A percentile compares a stretch with the other conserved stretches of the same genome.
These are phyloP conservation scores for Xylariaceae sp. DNA, from an alignment of 2,329 filamentous ascomycete species.

Conservation along the genomic window DNA sequence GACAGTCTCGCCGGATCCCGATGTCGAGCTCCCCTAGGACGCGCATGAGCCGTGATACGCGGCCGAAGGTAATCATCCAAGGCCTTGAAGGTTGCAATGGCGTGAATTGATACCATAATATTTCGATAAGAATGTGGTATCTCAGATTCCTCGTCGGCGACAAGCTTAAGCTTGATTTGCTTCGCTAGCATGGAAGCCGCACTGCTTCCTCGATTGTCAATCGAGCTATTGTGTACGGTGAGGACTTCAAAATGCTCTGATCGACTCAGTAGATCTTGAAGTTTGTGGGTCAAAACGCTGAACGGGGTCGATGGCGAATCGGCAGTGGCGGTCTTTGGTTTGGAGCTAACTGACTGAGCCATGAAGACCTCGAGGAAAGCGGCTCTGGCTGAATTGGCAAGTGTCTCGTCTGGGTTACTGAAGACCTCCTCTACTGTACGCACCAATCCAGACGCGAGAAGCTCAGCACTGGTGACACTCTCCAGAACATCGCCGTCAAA, in stretches of 20 bases:
- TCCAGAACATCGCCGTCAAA: slow-evolving; percentile 88
- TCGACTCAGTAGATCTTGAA: slow-evolving; percentile 92
- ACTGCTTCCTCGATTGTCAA: slow-evolving; percentile 86
- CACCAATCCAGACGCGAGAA: slow-evolving; percentile 88
- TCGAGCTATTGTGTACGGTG: slow-evolving; percentile 88
- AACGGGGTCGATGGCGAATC: slow-evolving; percentile 79
- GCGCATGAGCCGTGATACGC: slow-evolving; percentile 77
- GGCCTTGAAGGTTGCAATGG: slow-evolving; percentile 96
- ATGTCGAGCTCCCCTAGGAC: slow-evolving; percentile 62
- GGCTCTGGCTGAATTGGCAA: slow-evolving; percentile 68
- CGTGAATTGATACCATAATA: slow-evolving; percentile 98
- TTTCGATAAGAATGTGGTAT: slow-evolving; percentile 86
- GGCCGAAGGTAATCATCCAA: slow-evolving; percentile 94
- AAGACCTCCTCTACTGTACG: slow-evolving; percentile 80
- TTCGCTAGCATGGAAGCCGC: slow-evolving; percentile 95
- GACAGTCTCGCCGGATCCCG: slow-evolving; percentile 53
- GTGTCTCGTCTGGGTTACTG: slow-evolving; percentile 62
- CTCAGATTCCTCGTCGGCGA: slow-evolving; percentile 86
- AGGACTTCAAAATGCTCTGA: slow-evolving; percentile 98
- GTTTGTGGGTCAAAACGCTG: slow-evolving; percentile 85
- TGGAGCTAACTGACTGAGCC: slow-evolving; percentile 67
- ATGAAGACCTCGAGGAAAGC: slow-evolving; percentile 93
- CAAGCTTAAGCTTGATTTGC: slow-evolving; percentile 83
- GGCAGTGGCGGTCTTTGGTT: slow-evolving; percentile 59
- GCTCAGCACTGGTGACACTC: slow-evolving; percentile 91